Base-by-base conservation (phyloP, 2,329 filamentous ascomycete species). In the Ophiostoma ips region DNA sequence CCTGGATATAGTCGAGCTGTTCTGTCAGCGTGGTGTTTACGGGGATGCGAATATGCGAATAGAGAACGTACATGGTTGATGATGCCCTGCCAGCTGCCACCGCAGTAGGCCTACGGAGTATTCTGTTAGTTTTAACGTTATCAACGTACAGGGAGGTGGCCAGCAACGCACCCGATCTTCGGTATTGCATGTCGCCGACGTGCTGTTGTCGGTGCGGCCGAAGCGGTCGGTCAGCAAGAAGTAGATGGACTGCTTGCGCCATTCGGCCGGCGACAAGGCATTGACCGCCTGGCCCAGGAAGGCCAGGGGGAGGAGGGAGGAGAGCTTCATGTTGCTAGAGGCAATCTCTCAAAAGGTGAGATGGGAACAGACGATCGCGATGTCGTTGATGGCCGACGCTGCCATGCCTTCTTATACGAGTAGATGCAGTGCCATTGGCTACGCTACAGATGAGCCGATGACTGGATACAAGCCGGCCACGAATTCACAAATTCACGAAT, bases 31-130 rank as follows among this genome's bases (percentile, higher is more conserved):
- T 36, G 5, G 35, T 18, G 28, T 33, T 10, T 44, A n/a, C 12
- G 5, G n/a, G n/a, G 15, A 3, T 13, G 2, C 28, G 13, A 19
- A 19, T n/a, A n/a, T n/a, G n/a, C n/a, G n/a, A 41, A 33, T 31
- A 30, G 31, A 18, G 19, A 18, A 43, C 33, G 9, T 36, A 50
- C 49, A 15, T 76, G 70, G 53, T 73, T 69, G 55, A 72, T 68
- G 30, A 83, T 67, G 7, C 79, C 79, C 48, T 66, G 62, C 58
- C 74, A 83, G 1, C 73, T 77, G 15, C 79, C 79, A 37, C 77
- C 77, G 55, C 79, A 83, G 61, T 80, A 81, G 24, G 16, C 24
- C 40, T 43, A 9, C 5, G 8, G n/a, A n/a, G n/a, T n/a, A n/a
- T n/a, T n/a, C 15, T 30, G 40, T 43, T 16, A 43, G 40, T 43